Evolutionary conservation across 768 basidiomycete species (phyloP).

Genomic region (Boletus subcaerulescens): DNA sequence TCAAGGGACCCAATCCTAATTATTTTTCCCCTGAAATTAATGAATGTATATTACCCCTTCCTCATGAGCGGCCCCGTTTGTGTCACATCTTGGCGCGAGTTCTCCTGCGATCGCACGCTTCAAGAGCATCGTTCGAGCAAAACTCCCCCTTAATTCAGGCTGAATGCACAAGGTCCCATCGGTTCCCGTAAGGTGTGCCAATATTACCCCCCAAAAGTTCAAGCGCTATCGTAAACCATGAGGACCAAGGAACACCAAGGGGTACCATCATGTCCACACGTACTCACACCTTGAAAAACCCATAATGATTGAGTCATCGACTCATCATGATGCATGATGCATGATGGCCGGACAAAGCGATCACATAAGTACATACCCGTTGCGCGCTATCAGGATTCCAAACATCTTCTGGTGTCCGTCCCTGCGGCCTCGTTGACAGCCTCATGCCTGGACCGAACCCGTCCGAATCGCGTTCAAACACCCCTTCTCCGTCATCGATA

Average conservation of each 20-base stretch:
- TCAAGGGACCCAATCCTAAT: neutral
- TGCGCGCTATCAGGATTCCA: neutral
- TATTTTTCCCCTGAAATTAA: conserved; percentile 1
- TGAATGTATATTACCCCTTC: too few species aligned
- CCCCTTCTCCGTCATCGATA: neutral
- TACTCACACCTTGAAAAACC: too few species aligned
- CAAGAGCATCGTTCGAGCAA: neutral
- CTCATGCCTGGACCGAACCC: neutral
- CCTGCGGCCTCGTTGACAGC: conserved; percentile 13
- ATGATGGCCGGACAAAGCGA: neutral
- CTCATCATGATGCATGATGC: too few species aligned
- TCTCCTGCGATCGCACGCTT: neutral
- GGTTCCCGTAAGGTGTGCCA: too few species aligned
- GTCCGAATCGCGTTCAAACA: neutral
- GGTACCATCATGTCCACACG: too few species aligned
- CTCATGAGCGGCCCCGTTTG: neutral
- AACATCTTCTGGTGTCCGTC: conserved; percentile 6
- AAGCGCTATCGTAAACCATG: too few species aligned
- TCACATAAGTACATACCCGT: neutral
- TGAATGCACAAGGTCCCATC: too few species aligned
- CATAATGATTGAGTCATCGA: too few species aligned
- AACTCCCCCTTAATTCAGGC: too few species aligned
- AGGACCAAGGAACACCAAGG: too few species aligned
- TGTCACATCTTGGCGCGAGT: neutral
- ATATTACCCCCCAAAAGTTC: too few species aligned